phyloP scores from a whole-genome alignment of 1,284 basidiomycete genomes.

The Naganishia sp. region DNA sequence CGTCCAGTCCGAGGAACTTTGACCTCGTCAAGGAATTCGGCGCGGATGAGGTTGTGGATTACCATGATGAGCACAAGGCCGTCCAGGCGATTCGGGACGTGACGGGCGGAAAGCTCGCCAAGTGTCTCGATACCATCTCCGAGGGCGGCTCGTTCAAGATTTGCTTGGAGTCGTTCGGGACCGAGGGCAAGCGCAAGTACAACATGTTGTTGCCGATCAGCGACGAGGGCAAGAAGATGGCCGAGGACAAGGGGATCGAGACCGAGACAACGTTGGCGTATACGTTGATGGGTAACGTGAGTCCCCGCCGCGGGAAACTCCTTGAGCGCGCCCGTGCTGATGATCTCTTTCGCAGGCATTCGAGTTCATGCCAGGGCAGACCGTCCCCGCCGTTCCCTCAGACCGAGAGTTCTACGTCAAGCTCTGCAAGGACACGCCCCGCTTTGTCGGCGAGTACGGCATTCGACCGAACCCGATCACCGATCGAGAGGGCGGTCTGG shows the following conservation, averaged over 20 bases:
- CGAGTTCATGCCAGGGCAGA: slow-evolving; percentile 39
- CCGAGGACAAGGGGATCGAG: slow-evolving; percentile 38
- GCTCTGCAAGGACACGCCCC: slow-evolving; percentile 37
- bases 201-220: slow-evolving; percentile 40
- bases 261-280: slow-evolving; percentile 43
- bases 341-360: slow-evolving; percentile 35
- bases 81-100: slow-evolving; percentile 40
- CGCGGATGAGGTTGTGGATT: slow-evolving; percentile 55
- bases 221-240: slow-evolving; percentile 35
- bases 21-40: slow-evolving; percentile 54
- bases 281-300: slow-evolving; percentile 40
- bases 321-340: too few relatives aligned
- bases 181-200: slow-evolving; percentile 38
- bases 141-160: slow-evolving; percentile 40
- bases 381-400: slow-evolving; percentile 36
- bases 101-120: slow-evolving; percentile 42
- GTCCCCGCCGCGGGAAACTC: background rate
- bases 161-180: slow-evolving; percentile 38
- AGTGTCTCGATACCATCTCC: slow-evolving; percentile 46
- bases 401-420: slow-evolving; percentile 40
- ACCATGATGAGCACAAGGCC: slow-evolving; percentile 39
- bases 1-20: slow-evolving; percentile 54
- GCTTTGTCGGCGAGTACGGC: slow-evolving; percentile 36
- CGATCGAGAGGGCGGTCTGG: slow-evolving; percentile 38
- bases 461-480: slow-evolving; percentile 43